Conservation (phyloP, 805 yeast species). For the Yamadazyma sp. region DNA sequence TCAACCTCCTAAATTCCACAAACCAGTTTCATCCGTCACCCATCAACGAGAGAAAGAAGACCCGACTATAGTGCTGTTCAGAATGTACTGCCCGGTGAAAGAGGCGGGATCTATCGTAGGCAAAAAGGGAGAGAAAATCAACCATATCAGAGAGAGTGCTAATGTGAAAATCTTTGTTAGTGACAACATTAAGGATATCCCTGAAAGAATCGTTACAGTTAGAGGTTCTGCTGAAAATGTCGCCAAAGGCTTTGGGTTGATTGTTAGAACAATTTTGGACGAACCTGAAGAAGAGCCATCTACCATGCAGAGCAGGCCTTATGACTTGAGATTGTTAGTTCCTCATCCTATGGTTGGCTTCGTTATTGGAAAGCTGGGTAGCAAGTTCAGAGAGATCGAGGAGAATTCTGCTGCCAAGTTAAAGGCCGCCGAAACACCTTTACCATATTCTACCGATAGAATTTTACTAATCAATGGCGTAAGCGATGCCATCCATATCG, state of each 20-base stretch:
- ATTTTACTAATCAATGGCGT: conserved; percentile 70
- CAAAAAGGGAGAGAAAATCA: conserved; percentile 73
- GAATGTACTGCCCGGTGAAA: conserved; percentile 73
- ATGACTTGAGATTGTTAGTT: conserved; percentile 59
- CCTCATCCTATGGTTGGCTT: conserved; percentile 82
- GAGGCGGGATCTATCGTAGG: conserved; percentile 80
- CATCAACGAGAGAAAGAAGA: conserved; percentile 40
- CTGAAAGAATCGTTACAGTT: conserved; percentile 72
- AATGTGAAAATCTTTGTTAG: conserved; percentile 67
- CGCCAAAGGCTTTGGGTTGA: conserved; percentile 78
- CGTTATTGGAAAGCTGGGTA: conserved; percentile 76
- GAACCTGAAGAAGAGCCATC: conserved; percentile 69
- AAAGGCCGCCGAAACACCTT: conserved; percentile 66
- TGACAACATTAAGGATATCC: conserved; percentile 68
- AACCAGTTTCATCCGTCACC: conserved; percentile 4
- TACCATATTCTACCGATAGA: conserved; percentile 79
- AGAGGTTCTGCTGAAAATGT: conserved; percentile 76
- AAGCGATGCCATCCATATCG: conserved; percentile 85
- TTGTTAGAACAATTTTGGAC: conserved; percentile 62
- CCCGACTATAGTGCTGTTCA: conserved; percentile 62
- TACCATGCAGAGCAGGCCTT: conserved; percentile 50
- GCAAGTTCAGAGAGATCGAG: conserved; percentile 76
- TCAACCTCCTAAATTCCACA: conserved; percentile 26
- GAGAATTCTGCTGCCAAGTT: conserved; percentile 76
- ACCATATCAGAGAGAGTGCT: conserved; percentile 61